Conservation (phyloP, 208 protist genomes). For the Acanthamoeba culbertsoni region DNA sequence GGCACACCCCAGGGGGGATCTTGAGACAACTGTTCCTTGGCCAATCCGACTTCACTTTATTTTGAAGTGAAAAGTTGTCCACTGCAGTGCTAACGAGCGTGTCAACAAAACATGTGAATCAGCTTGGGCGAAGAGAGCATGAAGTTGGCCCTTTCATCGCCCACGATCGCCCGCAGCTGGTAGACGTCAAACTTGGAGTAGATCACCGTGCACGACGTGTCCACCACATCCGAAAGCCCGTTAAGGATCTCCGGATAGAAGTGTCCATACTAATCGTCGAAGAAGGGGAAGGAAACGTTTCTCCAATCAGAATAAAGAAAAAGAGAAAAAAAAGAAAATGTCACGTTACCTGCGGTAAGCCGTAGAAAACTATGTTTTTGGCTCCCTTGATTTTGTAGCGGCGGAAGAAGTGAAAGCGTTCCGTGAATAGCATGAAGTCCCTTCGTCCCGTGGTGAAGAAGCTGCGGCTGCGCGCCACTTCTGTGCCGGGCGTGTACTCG, state of each 20-base stretch:
- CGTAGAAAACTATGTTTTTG: slow-evolving; percentile 94
- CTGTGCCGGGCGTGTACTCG: slow-evolving; percentile 87
- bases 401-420: slow-evolving; percentile 96
- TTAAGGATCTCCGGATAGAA: slow-evolving; percentile 94
- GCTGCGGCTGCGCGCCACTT: background rate
- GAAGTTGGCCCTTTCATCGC: slow-evolving; percentile 81
- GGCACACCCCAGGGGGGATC: no score
- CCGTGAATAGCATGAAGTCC: slow-evolving; percentile 92
- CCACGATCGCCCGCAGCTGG: slow-evolving; percentile 90
- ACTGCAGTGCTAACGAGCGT: no score
- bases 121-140: slow-evolving; percentile 79
- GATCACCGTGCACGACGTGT: slow-evolving; percentile 81
- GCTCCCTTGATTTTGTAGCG: slow-evolving; percentile 92
- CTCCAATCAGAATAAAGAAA: background rate
- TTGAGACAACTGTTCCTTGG: no score
- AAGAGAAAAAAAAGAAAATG: background rate
- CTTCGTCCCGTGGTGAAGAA: slow-evolving; percentile 85
- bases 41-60: no score
- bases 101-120: slow-evolving; percentile 79
- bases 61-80: no score
- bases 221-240: background rate
- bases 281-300: background rate
- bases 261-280: slow-evolving; percentile 81
- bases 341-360: slow-evolving; percentile 83
- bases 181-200: slow-evolving; percentile 91